phyloP scores from a whole-genome alignment of 2,329 filamentous ascomycete genomes.

The Ophiosphaerella herpotricha region DNA sequence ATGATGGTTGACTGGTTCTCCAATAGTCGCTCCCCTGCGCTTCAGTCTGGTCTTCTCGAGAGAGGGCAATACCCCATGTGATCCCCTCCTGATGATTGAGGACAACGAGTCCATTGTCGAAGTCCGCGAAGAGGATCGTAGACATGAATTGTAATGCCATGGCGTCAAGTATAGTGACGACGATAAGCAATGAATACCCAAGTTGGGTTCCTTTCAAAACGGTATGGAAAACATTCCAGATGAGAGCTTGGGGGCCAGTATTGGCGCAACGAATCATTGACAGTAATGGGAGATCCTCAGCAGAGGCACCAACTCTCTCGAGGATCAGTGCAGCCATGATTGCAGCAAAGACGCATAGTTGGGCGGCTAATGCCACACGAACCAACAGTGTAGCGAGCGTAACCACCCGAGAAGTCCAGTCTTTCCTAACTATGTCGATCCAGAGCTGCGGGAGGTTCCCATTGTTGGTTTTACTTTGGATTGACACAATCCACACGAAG shows the following conservation, averaged over 20 bases:
- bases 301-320: constrained; percentile 1
- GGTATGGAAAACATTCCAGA: background rate
- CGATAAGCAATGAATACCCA: constrained; percentile 1
- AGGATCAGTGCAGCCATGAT: constrained; percentile 7
- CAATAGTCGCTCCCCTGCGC: constrained; percentile 1
- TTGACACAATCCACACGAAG: constrained; percentile 6
- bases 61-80: background rate
- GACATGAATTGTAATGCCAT: constrained; percentile 5
- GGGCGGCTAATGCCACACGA: constrained; percentile 1
- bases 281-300: constrained; percentile 4
- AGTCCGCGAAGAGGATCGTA: constrained; percentile 5
- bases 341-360: constrained; percentile 5
- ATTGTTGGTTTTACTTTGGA: background rate
- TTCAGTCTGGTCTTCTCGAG: background rate
- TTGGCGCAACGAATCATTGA: constrained; percentile 7
- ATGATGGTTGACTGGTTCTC: background rate
- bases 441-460: constrained; percentile 1
- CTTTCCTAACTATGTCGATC: background rate
- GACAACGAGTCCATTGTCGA: background rate
- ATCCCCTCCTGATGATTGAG: background rate
- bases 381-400: constrained; percentile 1
- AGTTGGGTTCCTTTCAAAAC: constrained; percentile 1
- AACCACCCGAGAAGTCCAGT: constrained; percentile 3
- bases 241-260: constrained; percentile 1
- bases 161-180: constrained; percentile 2